Percentiles rank a stretch among this genome's conserved stretches.
Evolutionary conservation across 2,329 filamentous ascomycete genomes (phyloP).

Genomic region (Dendryphion nanum): DNA sequence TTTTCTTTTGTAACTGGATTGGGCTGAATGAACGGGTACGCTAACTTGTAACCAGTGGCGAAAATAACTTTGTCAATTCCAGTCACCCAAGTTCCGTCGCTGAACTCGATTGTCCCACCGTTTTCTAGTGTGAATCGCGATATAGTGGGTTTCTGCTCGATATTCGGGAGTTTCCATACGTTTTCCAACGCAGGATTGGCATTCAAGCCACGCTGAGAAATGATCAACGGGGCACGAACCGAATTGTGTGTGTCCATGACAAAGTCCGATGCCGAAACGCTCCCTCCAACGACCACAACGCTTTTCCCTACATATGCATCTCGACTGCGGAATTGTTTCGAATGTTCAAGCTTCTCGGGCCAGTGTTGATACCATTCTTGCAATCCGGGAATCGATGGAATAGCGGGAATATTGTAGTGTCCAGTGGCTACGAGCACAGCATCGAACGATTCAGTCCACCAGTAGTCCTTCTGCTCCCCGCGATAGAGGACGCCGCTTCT

Average conservation of each 20-base stretch:
- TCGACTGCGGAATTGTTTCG: conserved; percentile 10
- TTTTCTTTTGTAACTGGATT: conserved; percentile 7
- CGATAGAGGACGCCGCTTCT: conserved; percentile 3
- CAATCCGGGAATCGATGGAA: conserved; percentile 64
- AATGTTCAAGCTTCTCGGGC: conserved; percentile 63
- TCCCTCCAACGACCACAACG: conserved; percentile 13
- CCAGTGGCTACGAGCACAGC: conserved; percentile 74
- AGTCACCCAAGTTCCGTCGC: conserved; percentile 7
- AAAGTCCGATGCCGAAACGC: conserved; percentile 11
- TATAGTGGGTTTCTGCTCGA: conserved; percentile 8
- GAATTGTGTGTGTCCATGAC: conserved; percentile 8
- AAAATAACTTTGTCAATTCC: conserved; percentile 11
- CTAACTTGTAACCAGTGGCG: conserved; percentile 12
- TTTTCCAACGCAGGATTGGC: conserved; percentile 6
- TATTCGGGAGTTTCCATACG: conserved; percentile 8
- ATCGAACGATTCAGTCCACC: conserved; percentile 52
- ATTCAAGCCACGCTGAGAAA: conserved; percentile 8
- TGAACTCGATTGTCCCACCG: conserved; percentile 9
- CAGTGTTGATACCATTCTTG: conserved; percentile 58
- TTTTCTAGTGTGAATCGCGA: conserved; percentile 1
- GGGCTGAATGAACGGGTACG: conserved; percentile 7
- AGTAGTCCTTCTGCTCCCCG: conserved; percentile 22
- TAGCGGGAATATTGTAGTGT: conserved; percentile 68
- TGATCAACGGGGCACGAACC: conserved; percentile 7
- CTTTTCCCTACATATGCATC: conserved; percentile 11